Evolutionary conservation across 495 filamentous ascomycete genomes (phyloP), one percentile per base, ranked within the genome.

Genomic region (Aspergillus mulundensis): DNA sequence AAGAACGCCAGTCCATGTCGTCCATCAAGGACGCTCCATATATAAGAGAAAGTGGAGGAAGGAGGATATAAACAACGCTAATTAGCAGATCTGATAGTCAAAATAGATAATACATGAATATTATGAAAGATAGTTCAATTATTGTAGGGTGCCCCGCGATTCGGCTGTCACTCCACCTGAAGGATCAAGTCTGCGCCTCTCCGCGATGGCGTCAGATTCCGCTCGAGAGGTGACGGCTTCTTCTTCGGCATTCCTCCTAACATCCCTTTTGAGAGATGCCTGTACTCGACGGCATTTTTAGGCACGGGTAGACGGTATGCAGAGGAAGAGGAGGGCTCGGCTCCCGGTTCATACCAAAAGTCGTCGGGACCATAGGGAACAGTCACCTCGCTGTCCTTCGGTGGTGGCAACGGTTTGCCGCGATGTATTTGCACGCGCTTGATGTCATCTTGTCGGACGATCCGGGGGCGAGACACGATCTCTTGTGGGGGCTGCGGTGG

Each of bases 201-300:
- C 45, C 63, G 62, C 5, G 71, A 73, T 3, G 72, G 72, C 10
- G 69, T 74, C 36, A 77, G 45, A 54, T 74, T 71, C 50, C 64
- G 67, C 53, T 70, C 67, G n/a, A 55, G 59, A 0, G 69, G 66
- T 14, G 60, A 61, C 25, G 59, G 57, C 25, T 69, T 64, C 36
- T 62, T 64, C 19, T 56, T 58, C 6, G 58, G 46, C 54, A 51
- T 62, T 25, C 42, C 48, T 20, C 46, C 48, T 19, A 30, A 11
- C 52, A 34, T 25, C 43, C 52, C 50, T 12, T 47, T 52, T 3
- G 55, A 18, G 21, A 54, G 38, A 19, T 32, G 48, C 30, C 42
- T 46, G 36, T 38, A 57, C 18, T 54, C 55, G 16, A 32, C 24
- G 3, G 58, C 46, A n/a, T 34, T 40, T 28, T 44, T 51, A 25